Evolutionary conservation across 257 asterid genomes (phyloP).

Genomic region (Ophiorrhiza pumila): DNA sequence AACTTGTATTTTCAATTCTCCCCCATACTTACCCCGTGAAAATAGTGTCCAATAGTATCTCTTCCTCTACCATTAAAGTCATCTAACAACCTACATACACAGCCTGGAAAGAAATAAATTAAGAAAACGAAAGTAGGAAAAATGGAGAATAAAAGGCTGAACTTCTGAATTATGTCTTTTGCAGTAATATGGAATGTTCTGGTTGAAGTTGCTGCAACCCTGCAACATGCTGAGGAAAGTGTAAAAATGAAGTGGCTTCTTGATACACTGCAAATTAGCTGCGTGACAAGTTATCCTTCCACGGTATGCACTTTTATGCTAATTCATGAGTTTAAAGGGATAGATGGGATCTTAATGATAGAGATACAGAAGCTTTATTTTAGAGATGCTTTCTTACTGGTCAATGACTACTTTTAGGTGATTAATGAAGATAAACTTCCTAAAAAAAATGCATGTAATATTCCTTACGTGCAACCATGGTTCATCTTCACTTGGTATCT

Average conservation of each 20-base stretch:
- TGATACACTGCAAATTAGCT: constrained; percentile 70
- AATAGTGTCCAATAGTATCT: background rate
- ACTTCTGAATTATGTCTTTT: constrained; percentile 12
- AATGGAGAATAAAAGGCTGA: background rate
- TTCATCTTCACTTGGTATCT: too few species aligned
- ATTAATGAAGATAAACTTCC: too few species aligned
- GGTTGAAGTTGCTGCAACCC: constrained; percentile 56
- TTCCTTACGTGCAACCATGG: too few species aligned
- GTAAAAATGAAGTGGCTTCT: constrained; percentile 78
- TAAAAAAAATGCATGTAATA: too few species aligned
- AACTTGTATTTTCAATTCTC: background rate
- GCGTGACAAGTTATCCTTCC: constrained; percentile 80
- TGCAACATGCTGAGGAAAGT: constrained; percentile 58
- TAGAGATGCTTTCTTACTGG: background rate
- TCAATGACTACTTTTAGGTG: too few species aligned
- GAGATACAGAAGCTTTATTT: background rate
- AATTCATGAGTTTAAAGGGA: background rate
- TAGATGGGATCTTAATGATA: background rate
- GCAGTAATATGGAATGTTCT: constrained; percentile 81
- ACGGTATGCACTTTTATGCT: constrained; percentile 50
- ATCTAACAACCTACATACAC: background rate
- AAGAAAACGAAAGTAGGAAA: background rate
- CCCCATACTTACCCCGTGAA: background rate
- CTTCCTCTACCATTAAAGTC: background rate
- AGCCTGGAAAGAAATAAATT: background rate